Evolutionary conservation across 805 yeast species (phyloP).

Genomic region (Hanseniaspora valbyensis): DNA sequence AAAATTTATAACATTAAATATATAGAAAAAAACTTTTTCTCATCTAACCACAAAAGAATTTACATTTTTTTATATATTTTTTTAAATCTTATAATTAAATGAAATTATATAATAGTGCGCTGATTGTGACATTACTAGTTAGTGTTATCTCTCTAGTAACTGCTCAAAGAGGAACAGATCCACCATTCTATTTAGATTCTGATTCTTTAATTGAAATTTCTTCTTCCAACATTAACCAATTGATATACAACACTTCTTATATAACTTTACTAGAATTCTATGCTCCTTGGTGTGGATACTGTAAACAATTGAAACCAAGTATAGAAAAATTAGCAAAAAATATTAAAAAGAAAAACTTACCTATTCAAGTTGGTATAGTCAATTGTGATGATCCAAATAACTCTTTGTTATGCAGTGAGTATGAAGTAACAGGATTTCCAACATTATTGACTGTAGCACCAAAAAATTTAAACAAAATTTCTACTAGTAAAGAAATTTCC

Average conservation of each 20-base stretch:
- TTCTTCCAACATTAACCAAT: constrained; percentile 50
- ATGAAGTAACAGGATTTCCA: constrained; percentile 69
- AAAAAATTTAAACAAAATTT: constrained; percentile 32
- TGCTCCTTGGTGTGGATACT: constrained; percentile 98
- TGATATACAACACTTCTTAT: constrained; percentile 58
- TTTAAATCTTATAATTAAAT: too few species aligned
- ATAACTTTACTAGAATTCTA: constrained; percentile 78
- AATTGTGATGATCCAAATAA: constrained; percentile 69
- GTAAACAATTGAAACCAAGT: constrained; percentile 58
- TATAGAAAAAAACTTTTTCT: too few species aligned
- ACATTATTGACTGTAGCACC: constrained; percentile 74
- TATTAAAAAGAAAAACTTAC: constrained; percentile 33
- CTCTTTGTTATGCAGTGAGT: constrained; percentile 54
- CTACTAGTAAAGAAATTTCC: constrained; percentile 5
- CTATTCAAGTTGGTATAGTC: constrained; percentile 64
- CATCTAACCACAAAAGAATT: too few species aligned
- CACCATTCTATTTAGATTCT: constrained; percentile 26
- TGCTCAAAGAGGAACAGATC: constrained; percentile 15
- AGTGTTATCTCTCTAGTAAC: neutral
- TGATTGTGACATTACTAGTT: neutral
- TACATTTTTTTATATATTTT: too few species aligned
- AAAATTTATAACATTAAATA: too few species aligned
- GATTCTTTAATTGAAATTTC: constrained; percentile 45
- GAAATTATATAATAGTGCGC: neutral
- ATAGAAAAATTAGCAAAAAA: constrained; percentile 52